Evolutionary conservation across 2,329 filamentous ascomycete species (phyloP), one percentile per base, ranked within the genome.

Genomic region (Ascomycota sp.): DNA sequence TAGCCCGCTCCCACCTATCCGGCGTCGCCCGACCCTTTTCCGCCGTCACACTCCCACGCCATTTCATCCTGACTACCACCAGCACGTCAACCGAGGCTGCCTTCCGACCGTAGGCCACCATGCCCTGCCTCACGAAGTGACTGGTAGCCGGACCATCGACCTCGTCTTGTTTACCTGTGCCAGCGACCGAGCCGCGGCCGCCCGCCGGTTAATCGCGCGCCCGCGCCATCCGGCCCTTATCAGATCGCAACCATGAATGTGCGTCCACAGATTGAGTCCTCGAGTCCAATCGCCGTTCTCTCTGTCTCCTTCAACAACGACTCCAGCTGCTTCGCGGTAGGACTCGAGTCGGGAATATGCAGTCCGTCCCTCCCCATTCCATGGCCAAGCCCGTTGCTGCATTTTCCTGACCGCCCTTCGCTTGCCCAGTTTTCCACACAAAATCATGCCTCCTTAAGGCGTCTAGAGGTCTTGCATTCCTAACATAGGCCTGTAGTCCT

Each of bases 281-380:
- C 79, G 12, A 65, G 64, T 26, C 70, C 74, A 31, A 75, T 78
- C 4, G 67, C 74, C 35, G 85, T 83, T 8, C 65, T 94, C 23
- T 91, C 81, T 10, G 71, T 76, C 27, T 71, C 78, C 7, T 93
- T 93, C 58, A 95, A 94, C 47, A 65, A 71, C 43, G 80, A 89
- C 48, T 69, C 69, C 39, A 85, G 71, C 41, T 85, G 77, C 45
- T 95, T 95, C 52, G 69, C 82, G 19, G 78, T 91, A 20, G 89
- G 82, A 7, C 61, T 93, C 7, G 79, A 92, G 45, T 74, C 74
- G 8, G 86, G 86, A 20, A 85, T 91, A 50, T 79, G 76, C 52
- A 72, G 81, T 85, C 65, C 44, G 73, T 49, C 11, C 7, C 9
- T 12, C n/a, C 19, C 20, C 27, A 8, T 11, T n/a, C 2, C 15